A percentile compares a stretch with the other conserved stretches of the same genome.
Evolutionary conservation across 192 early-diverging fungal genomes (phyloP).

Genomic region (Geranomyces variabilis): DNA sequence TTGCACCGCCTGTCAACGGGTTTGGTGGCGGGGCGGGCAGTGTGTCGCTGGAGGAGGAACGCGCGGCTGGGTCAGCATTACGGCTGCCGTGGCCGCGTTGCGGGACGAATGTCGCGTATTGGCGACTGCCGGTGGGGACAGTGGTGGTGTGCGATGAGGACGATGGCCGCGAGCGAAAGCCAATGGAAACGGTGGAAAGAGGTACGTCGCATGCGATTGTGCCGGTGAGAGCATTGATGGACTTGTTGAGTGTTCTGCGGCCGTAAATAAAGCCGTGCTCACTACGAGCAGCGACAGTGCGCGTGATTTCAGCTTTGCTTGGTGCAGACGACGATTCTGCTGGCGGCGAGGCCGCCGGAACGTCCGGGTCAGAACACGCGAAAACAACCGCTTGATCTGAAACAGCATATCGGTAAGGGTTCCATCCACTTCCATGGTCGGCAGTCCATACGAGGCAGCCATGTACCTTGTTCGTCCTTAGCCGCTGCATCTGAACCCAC

Average conservation of each 20-base stretch:
- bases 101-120: background rate
- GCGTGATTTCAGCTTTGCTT: background rate
- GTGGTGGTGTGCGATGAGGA: background rate
- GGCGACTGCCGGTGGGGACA: background rate
- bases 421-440: no score
- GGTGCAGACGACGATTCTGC: background rate
- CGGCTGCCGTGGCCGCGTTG: no score
- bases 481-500: background rate
- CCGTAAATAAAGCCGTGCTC: conserved; percentile 3
- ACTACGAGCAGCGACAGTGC: background rate
- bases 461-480: background rate
- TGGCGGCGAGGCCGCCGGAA: background rate
- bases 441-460: background rate
- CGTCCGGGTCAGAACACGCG: conserved; percentile 1
- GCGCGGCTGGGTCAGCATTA: no score
- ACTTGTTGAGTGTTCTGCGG: background rate
- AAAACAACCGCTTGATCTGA: background rate
- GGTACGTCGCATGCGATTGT: background rate
- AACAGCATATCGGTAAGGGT: no score
- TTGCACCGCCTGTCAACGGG: no score
- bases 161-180: no score
- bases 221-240: background rate
- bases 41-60: no score
- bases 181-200: background rate
- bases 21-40: no score